phyloP scores from a whole-genome alignment of 1,284 basidiomycete genomes.

The Heterobasidion occidentale region DNA sequence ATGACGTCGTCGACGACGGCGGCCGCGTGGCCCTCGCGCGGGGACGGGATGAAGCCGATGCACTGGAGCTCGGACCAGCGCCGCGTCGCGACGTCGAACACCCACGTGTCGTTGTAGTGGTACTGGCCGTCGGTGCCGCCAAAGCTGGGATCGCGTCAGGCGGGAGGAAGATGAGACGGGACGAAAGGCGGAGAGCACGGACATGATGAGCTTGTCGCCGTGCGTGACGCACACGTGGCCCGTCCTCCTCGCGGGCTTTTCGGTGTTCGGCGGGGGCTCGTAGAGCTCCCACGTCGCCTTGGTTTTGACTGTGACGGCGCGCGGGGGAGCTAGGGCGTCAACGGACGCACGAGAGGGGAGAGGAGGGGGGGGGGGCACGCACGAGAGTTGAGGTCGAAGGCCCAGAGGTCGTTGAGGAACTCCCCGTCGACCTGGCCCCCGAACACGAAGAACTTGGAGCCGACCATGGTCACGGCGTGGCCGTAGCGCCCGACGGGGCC shows the following conservation, averaged over 20 bases:
- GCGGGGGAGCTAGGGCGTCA: neutral
- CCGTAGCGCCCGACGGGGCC: conserved; percentile 89
- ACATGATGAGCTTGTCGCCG: conserved; percentile 85
- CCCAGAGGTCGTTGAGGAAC: conserved; percentile 95
- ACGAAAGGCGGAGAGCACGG: conserved; percentile 5
- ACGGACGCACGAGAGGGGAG: conserved; percentile 1
- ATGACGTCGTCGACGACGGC: conserved; percentile 97
- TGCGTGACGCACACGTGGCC: conserved; percentile 89
- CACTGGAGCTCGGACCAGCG: conserved; percentile 93
- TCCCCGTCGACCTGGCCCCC: conserved; percentile 96
- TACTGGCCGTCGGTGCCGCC: conserved; percentile 98
- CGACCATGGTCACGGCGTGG: conserved; percentile 91
- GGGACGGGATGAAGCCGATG: conserved; percentile 96
- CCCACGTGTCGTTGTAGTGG: conserved; percentile 99
- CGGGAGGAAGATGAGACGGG: neutral
- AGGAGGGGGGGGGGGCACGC: conserved; percentile 24
- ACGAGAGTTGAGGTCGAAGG: conserved; percentile 94
- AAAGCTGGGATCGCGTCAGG: conserved; percentile 48
- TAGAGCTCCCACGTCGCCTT: conserved; percentile 77
- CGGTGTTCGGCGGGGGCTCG: conserved; percentile 46
- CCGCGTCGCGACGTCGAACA: conserved; percentile 79
- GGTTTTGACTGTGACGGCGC: conserved; percentile 46
- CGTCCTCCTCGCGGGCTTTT: conserved; percentile 81
- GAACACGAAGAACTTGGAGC: conserved; percentile 90
- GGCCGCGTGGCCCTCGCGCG: conserved; percentile 95